Evolutionary conservation across 139 green algal genomes (phyloP), one percentile per base, ranked within the genome.

Genomic region (Chlamydomonas sp.): DNA sequence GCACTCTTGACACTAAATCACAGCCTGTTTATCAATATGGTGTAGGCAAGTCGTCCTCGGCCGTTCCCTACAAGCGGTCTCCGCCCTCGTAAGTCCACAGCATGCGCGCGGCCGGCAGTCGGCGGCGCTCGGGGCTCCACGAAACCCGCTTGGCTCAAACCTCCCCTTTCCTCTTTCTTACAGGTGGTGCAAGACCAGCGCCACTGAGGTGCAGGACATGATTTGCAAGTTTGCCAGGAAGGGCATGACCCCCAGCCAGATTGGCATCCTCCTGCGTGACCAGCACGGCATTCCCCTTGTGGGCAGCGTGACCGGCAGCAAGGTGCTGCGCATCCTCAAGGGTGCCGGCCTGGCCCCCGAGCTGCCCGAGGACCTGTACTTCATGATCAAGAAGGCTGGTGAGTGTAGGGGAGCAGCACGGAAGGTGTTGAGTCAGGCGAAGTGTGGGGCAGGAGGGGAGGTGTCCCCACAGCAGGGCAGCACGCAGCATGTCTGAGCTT

Each of bases 221-320:
- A 99, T 99, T 93, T 96, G 86, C 94, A 99, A 99, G 95, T 92
- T 99, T 74, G 97, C 98, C 62, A 98, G 98, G 94, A 99, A 99
- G 96, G 98, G 98, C 85, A 92, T 98, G 90, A 99, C 97, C 14
- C 98, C 98, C 82, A 99, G 96, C 18, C 95, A 98, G 94, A 99
- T 99, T 80, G 98, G 98, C 86, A 96, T 99, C 63, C 88, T 99
- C 71, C 95, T 99, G 80, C 95, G 98, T 92, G 98, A 99, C 92
- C 93, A 94, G 63, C 95, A 99, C 92, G 98, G 98, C 80, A 96
- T 99, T 84, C 93, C 98, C 61, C 92, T 95, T 90, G 88, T 99
- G 63, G 87, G 77, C 82, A 93, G 88, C 61, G 95, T 99, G 60
- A 99, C 97, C 60, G 95, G 96, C 89, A 97, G 85, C 94, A 99